Percentiles rank a stretch among this genome's conserved stretches.
Conservation (phyloP, 1,284 basidiomycete species). For the Austroboletus niveus region DNA sequence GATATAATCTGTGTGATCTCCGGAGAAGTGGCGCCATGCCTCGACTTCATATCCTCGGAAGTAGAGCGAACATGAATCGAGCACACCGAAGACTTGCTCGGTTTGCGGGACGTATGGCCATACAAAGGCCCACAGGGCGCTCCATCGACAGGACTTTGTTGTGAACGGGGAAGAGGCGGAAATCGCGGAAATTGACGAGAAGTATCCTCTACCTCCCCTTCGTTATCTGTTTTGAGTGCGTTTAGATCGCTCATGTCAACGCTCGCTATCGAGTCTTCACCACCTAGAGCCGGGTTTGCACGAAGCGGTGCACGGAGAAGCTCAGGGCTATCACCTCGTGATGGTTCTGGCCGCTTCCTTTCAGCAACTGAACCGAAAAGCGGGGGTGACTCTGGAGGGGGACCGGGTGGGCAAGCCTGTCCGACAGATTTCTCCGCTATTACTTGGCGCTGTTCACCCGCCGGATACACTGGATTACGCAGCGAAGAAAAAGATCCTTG, state of each 20-base stretch:
- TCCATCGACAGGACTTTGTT: constrained; percentile 5
- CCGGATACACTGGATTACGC: constrained; percentile 23
- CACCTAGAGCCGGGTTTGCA: no score
- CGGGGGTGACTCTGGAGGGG: constrained; percentile 7
- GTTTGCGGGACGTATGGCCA: constrained; percentile 24
- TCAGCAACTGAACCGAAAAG: constrained; percentile 7
- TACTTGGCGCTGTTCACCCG: constrained; percentile 6
- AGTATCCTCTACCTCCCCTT: constrained; percentile 27
- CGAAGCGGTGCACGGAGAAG: constrained; percentile 13
- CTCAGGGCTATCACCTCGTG: constrained; percentile 17
- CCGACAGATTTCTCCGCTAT: constrained; percentile 22
- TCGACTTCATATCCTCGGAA: constrained; percentile 2
- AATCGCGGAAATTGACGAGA: constrained; percentile 28
- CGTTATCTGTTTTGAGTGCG: constrained; percentile 29
- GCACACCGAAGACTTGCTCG: constrained; percentile 15
- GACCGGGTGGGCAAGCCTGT: neutral
- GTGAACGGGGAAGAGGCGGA: constrained; percentile 23
- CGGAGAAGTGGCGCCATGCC: constrained; percentile 27
- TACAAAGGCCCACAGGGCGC: constrained; percentile 12
- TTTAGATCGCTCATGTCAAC: constrained; percentile 33
- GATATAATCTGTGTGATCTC: constrained; percentile 33
- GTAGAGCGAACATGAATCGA: constrained; percentile 12
- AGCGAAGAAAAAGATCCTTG: constrained; percentile 33
- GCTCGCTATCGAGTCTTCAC: constrained; percentile 27
- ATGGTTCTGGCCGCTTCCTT: constrained; percentile 7